Conservation (phyloP, 2,329 filamentous ascomycete genomes). For the Acrodontium crateriforme region DNA sequence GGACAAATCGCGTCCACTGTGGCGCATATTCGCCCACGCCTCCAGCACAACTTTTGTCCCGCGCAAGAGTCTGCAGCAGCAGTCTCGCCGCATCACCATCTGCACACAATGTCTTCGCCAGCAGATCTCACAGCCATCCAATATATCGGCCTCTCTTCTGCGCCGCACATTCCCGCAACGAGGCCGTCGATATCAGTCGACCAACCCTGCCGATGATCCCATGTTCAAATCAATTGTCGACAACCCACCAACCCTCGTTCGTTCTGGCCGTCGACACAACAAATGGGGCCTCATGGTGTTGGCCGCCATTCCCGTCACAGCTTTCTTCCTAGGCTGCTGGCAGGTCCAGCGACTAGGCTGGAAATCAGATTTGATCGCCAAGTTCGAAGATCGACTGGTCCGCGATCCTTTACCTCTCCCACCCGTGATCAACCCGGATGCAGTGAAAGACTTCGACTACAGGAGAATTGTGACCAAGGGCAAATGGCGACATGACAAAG, state of each 20-base stretch:
- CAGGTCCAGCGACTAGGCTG: slow-evolving; percentile 84
- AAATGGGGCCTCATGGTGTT: slow-evolving; percentile 15
- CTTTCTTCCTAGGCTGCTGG: slow-evolving; percentile 85
- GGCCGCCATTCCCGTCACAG: slow-evolving; percentile 73
- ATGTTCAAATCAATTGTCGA: slow-evolving; percentile 78
- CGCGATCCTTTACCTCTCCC: slow-evolving; percentile 76
- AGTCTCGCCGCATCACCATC: slow-evolving; percentile 5
- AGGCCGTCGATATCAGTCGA: slow-evolving; percentile 25
- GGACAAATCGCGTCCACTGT: slow-evolving; percentile 10
- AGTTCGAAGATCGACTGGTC: slow-evolving; percentile 81
- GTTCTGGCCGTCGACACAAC: slow-evolving; percentile 60
- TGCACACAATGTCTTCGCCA: slow-evolving; percentile 23
- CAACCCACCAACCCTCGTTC: slow-evolving; percentile 67
- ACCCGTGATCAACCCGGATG: slow-evolving; percentile 65
- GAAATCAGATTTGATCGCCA: slow-evolving; percentile 87
- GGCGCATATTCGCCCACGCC: slow-evolving; percentile 5
- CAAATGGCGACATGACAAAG: slow-evolving; percentile 67
- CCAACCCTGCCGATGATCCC: slow-evolving; percentile 56
- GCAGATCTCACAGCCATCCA: background rate
- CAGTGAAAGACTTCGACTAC: slow-evolving; percentile 82
- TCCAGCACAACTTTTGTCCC: too few species aligned
- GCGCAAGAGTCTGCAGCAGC: too few species aligned
- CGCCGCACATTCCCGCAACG: too few species aligned
- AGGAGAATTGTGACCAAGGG: slow-evolving; percentile 67
- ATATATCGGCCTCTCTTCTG: slow-evolving; percentile 10